Percentiles rank a stretch among this genome's conserved stretches.
These are phyloP conservation scores for Botrytis elliptica DNA, from an alignment of 2,329 filamentous ascomycete species.

Conservation along the genomic window DNA sequence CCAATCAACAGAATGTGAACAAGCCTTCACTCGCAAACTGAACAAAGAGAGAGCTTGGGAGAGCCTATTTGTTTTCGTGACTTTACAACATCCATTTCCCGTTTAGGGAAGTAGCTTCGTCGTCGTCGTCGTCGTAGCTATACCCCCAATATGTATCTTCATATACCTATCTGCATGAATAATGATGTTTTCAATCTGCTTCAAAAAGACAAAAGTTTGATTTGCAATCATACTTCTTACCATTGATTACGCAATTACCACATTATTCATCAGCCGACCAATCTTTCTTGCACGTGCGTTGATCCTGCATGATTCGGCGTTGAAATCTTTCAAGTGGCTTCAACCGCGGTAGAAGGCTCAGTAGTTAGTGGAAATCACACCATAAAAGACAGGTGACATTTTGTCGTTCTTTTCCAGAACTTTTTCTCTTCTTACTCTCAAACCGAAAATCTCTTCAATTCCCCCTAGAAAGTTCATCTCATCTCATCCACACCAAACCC, in stretches of 20 bases:
- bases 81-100: conserved; percentile 25
- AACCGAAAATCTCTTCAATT: background rate
- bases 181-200: conserved; percentile 21
- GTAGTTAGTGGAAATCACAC: background rate
- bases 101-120: conserved; percentile 26
- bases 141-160: conserved; percentile 12
- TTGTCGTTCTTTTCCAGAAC: background rate
- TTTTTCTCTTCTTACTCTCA: background rate
- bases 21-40: background rate
- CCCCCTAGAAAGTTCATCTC: background rate
- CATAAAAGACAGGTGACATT: background rate
- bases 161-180: conserved; percentile 20
- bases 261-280: background rate
- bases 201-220: background rate
- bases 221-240: background rate
- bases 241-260: background rate
- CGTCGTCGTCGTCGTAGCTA: conserved; percentile 22
- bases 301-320: conserved; percentile 12
- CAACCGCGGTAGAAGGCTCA: background rate
- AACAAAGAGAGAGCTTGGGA: background rate
- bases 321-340: background rate
- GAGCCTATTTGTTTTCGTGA: conserved; percentile 26
- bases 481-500: conserved; percentile 3
- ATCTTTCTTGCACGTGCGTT: conserved; percentile 9
- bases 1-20: conserved; percentile 5